Base-by-base conservation (phyloP, 2,329 filamentous ascomycete species). In the Ophiostoma pallidulum region DNA sequence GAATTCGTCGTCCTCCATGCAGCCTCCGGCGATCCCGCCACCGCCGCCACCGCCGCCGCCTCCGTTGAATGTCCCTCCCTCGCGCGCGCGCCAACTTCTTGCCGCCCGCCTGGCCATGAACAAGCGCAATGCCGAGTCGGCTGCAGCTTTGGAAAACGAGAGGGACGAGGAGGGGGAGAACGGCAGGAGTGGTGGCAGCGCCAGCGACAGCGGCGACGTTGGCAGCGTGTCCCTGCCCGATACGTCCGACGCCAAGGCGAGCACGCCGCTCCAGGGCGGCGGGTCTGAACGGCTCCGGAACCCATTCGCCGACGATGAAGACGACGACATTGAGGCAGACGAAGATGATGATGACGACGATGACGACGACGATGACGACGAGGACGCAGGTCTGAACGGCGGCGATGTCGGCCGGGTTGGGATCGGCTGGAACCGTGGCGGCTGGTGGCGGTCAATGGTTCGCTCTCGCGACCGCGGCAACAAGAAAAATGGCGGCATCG, bases 81-180 rank as follows among this genome's bases (percentile, higher is more conserved):
- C 88, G 8, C 80, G 91, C 45, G 91, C 91, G 8, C 80, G 91
- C 43, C 75, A 88, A 47, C 88, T 94, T 64, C 77, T 97, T n/a
- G 90, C 89, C n/a, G 86, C 86, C 12, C 80, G 90, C 12, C 74
- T 97, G 59, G 78, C 86, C 2, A 78, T 84, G 65, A 84, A 87
- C 55, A 83, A 86, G 63, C 78, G 79, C 54, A 71, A 66, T 39
- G 66, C 69, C 19, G 66, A 72, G 6, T 65, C 70, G 20, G 66
- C 66, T 2, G 58, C 71, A 2, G 65, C 65, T 3, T 62, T 66
- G 8, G 70, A 71, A 20, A 65, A 66, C 20, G 65, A 64, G 3
- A 63, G 66, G 6, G 68, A 68, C 36, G 61, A 45, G 22, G 54
- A 33, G 48, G 51, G 33, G 10, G 38, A 24, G 7, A 18, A 20